Base-by-base conservation (phyloP, 208 protist genomes). In the Tritrichomonas foetus region DNA sequence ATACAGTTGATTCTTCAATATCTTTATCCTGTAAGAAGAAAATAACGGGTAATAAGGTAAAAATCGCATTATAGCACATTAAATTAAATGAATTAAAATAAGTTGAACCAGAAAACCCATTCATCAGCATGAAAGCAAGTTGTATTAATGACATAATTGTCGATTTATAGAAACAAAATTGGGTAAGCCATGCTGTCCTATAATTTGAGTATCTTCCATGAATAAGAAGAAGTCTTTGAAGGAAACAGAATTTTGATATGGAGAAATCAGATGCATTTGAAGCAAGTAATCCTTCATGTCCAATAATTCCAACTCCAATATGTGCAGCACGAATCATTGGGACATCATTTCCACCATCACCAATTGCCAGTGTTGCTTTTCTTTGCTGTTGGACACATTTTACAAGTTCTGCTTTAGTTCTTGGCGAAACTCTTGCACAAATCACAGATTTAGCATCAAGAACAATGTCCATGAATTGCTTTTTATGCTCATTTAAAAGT, bases 301-400 rank as follows among this genome's bases (percentile, higher is more conserved):
- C 98, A 50, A 33, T 22, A 3, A 92, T 92, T 53, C 98, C 98
- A 74, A 99, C 96, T 69, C 98, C 98, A 36, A 98, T 97, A 94
- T 99, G 96, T 61, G 98, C 98, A 0, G 97, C 97, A 22, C 94
- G 82, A 82, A 98, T 98, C 98, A 99, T 99, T 14, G 96, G 95
- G 1, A 99, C 98, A 94, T 99, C 98, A 95, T 99, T 99, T 75
- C 98, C 98, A 66, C 98, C 98, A 95, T 99, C 98, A 33, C 98
- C 98, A 93, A 99, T 99, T 3, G 98, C 98, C 47, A 95, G 94
- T 20, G 95, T 97, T 47, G 92, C 94, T 75, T 94, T 95, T 95
- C 36, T 49, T 16, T 39, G 93, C 84, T 20, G 75, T 93, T 55
- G 94, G 55, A 93, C 95, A 92, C 97, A 97, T 57, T 97, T 96